These are phyloP conservation scores for Vigna unguiculata DNA, from an alignment of 306 rosid species.

Conservation along the genomic window DNA sequence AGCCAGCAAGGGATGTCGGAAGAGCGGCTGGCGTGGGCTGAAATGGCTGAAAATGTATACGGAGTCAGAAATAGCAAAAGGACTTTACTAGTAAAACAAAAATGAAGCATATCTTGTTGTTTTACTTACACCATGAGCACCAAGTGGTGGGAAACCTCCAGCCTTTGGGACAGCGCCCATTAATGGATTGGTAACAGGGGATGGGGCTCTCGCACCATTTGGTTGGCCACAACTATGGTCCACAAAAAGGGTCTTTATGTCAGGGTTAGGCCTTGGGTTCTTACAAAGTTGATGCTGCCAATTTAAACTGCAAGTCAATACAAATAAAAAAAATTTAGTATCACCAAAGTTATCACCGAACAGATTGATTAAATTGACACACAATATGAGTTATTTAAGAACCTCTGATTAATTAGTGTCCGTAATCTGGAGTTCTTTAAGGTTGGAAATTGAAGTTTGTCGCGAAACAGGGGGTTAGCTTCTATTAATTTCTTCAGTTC, in stretches of 20 bases:
- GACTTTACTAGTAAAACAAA: slow-evolving; percentile 11
- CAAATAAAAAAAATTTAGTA: slow-evolving; percentile 31
- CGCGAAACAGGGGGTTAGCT: slow-evolving; percentile 99
- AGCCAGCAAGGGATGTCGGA: slow-evolving; percentile 94
- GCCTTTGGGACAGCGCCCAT: slow-evolving; percentile 96
- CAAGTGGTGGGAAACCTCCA: slow-evolving; percentile 86
- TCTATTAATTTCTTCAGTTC: slow-evolving; percentile 95
- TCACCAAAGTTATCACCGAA: slow-evolving; percentile 25
- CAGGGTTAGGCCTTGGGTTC: slow-evolving; percentile 98
- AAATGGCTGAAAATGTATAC: slow-evolving; percentile 75
- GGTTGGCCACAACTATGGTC: slow-evolving; percentile 99
- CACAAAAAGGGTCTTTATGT: slow-evolving; percentile 95
- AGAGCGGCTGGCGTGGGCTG: slow-evolving; percentile 89
- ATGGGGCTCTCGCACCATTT: slow-evolving; percentile 99
- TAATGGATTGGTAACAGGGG: slow-evolving; percentile 97
- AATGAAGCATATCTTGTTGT: slow-evolving; percentile 11
- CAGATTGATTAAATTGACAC: slow-evolving; percentile 31
- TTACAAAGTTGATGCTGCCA: slow-evolving; percentile 99
- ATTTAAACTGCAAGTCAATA: slow-evolving; percentile 78
- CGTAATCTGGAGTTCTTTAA: slow-evolving; percentile 96
- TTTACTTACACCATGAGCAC: slow-evolving; percentile 95
- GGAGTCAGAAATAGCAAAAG: slow-evolving; percentile 43
- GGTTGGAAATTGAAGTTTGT: slow-evolving; percentile 95
- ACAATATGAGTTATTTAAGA: slow-evolving; percentile 25
- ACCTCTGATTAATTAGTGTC: slow-evolving; percentile 98